Evolutionary conservation across 768 basidiomycete genomes (phyloP).

Genomic region (Rhizopogon vesiculosus): DNA sequence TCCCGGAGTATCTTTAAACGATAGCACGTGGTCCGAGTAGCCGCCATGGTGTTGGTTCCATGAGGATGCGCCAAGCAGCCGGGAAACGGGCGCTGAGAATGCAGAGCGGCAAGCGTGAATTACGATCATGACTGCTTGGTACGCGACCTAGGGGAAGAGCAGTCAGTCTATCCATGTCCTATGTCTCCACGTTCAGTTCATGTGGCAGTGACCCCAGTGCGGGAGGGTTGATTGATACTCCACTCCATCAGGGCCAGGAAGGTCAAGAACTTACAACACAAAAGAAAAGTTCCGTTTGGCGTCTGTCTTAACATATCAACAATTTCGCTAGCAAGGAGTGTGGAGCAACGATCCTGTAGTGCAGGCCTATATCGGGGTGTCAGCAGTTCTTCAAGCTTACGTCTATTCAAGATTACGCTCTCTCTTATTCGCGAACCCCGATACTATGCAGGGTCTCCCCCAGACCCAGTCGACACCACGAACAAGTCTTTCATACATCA

Average conservation of each 20-base stretch:
- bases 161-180: too few species aligned
- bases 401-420: too few species aligned
- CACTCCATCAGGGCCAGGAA: too few species aligned
- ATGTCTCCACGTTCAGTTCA: not conserved
- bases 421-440: not conserved
- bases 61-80: not conserved
- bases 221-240: too few species aligned
- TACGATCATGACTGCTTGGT: too few species aligned
- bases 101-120: not conserved
- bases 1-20: too few species aligned
- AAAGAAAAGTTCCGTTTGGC: not conserved
- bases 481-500: slow-evolving; percentile 22
- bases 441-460: not conserved
- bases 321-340: not conserved
- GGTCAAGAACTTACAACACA: too few species aligned
- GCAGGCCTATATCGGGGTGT: not conserved
- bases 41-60: not conserved
- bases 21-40: not conserved
- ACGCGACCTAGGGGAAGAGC: not conserved
- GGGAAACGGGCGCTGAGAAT: not conserved
- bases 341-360: not conserved
- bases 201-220: not conserved
- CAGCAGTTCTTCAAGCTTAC: not conserved
- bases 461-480: slow-evolving; percentile 13
- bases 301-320: not conserved